phyloP scores from a whole-genome alignment of 1,284 basidiomycete species.

The Fomitopsis palustris region DNA sequence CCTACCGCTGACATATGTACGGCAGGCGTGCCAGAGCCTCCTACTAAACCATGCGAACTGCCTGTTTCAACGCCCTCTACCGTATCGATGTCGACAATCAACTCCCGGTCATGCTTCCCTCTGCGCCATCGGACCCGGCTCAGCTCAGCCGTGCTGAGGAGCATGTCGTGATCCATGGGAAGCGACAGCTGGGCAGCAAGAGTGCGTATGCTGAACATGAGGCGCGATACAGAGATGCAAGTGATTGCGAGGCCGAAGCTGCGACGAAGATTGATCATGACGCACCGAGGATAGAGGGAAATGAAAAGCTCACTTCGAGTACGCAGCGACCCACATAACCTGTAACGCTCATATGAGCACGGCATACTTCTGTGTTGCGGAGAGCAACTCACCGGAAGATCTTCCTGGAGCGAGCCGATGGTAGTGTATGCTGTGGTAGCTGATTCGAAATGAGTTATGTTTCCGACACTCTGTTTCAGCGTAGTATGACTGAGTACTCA shows the following conservation, averaged over 20 bases:
- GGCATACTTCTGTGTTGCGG: background rate
- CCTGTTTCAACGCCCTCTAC: conserved; percentile 12
- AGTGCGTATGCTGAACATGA: conserved; percentile 29
- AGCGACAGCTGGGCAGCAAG: conserved; percentile 23
- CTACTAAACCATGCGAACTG: background rate
- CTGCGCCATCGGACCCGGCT: conserved; percentile 25
- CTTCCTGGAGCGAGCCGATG: background rate
- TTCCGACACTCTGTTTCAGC: too few relatives aligned
- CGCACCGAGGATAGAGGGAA: background rate
- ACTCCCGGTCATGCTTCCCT: conserved; percentile 19
- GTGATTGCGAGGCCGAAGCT: conserved; percentile 22
- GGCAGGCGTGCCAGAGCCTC: background rate
- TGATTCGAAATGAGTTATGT: background rate
- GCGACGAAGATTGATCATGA: background rate
- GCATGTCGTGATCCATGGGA: conserved; percentile 24
- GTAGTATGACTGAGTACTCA: background rate
- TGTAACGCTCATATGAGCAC: background rate
- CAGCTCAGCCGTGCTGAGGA: conserved; percentile 31
- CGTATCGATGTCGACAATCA: conserved; percentile 24
- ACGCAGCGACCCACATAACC: background rate
- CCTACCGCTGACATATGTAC: background rate
- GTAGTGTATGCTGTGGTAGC: background rate
- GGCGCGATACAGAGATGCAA: conserved; percentile 25
- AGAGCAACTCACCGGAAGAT: background rate
- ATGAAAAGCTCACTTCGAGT: background rate